Conservation (phyloP, 495 filamentous ascomycete genomes). For the Annulohypoxylon maeteangense region DNA sequence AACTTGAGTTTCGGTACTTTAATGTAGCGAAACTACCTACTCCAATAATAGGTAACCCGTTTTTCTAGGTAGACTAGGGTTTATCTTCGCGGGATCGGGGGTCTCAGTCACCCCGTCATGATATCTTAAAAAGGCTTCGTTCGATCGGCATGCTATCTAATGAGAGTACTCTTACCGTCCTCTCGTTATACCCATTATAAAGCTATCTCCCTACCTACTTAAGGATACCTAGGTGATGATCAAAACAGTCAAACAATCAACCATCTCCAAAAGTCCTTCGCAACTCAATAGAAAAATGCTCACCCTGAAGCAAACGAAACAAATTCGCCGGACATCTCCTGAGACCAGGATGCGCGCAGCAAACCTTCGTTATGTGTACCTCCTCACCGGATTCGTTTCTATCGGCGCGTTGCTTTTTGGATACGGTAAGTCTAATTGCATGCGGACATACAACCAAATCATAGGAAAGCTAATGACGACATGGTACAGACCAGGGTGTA, state of each 20-base stretch:
- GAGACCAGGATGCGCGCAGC: constrained; percentile 7
- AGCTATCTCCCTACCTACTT: too few species aligned
- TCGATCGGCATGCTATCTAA: neutral
- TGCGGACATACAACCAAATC: neutral
- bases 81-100: neutral
- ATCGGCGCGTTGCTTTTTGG: constrained; percentile 37
- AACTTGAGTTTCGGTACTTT: constrained; percentile 19
- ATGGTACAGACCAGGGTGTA: constrained; percentile 22
- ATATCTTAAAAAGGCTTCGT: neutral
- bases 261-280: too few species aligned
- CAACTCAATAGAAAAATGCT: too few species aligned
- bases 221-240: too few species aligned
- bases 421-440: constrained; percentile 24
- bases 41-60: neutral
- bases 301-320: constrained; percentile 25
- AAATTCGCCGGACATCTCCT: constrained; percentile 3
- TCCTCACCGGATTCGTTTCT: constrained; percentile 35
- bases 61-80: too few species aligned
- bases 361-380: constrained; percentile 31
- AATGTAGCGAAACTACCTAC: constrained; percentile 16
- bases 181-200: too few species aligned
- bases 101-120: neutral
- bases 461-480: neutral
- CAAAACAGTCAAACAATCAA: too few species aligned
- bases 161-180: too few species aligned